Evolutionary conservation across 2,329 filamentous ascomycete species (phyloP), one percentile per base, ranked within the genome.

Genomic region (Piedraia hortae): DNA sequence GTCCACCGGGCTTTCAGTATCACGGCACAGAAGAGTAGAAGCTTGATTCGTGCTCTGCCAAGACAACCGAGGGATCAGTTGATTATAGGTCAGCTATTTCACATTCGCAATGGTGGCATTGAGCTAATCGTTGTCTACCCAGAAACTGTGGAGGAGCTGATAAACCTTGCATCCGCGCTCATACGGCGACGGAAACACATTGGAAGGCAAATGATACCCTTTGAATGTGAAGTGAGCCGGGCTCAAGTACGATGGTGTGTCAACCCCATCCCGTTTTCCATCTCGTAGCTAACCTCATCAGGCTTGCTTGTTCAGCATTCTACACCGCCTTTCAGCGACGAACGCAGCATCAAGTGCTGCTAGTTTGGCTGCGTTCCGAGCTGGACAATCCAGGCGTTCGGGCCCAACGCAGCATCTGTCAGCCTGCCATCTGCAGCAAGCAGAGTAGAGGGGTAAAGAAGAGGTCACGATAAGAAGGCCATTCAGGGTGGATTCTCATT

Each of bases 1-100:
- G 49, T 91, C 3, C 61, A 68, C 35, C 55, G 57, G n/a, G 65
- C 64, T 14, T 82, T 91, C 35, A 36, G 52, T 10, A 75, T 88
- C 42, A 66, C 72, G 4, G 78, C 75, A 5, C 64, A 62, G 47
- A 88, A 82, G 47, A 59, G 58, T 43, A 59, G 63, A 32, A 48
- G 55, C 28, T 67, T 69, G 36, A 45, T 54, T 30, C 53, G 48
- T 26, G 65, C 62, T 26, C 49, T 91, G 14, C 53, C 59, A 2
- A 59, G 56, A 33, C 61, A 59, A 31, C 72, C 71, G 2, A 43
- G 53, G 4, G 38, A 52, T 3, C 44, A 40, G 14, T 43, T 89
- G n/a, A 45, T 82, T 14, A 66, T 56, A 31, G 51, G 52, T 57
- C 46, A 40, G 53, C 23, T 20, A 24, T 19, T 27, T 9, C n/a